Conservation (phyloP, 176 grass and related monocot genomes). For the Secale cereale region DNA sequence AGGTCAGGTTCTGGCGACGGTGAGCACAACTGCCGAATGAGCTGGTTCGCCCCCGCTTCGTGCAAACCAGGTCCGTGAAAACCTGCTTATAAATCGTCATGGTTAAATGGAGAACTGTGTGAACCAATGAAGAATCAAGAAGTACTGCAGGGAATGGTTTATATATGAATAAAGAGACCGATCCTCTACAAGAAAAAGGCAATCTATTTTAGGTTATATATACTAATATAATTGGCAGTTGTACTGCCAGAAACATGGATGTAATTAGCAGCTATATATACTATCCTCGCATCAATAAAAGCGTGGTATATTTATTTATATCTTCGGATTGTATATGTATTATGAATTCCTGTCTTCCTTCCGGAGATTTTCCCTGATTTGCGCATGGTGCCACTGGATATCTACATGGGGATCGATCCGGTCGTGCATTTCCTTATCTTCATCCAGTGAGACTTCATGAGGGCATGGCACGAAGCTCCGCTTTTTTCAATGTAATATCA, state of each 20-base stretch:
- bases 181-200: too few relatives aligned
- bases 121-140: neutral
- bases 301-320: neutral
- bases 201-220: neutral
- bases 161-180: neutral
- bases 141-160: neutral
- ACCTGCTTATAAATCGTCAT: neutral
- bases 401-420: too few relatives aligned
- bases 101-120: neutral
- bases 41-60: neutral
- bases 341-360: neutral
- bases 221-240: neutral
- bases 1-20: slow-evolving; percentile 12
- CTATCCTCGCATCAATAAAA: neutral
- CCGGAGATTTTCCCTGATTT: too few relatives aligned
- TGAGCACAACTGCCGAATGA: slow-evolving; percentile 16
- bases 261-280: neutral
- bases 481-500: too few relatives aligned
- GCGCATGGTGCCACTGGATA: too few relatives aligned
- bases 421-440: too few relatives aligned
- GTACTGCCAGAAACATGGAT: neutral
- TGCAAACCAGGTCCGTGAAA: neutral
- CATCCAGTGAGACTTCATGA: too few relatives aligned
- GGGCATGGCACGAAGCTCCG: too few relatives aligned
- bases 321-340: neutral